Evolutionary conservation across 2,329 filamentous ascomycete genomes (phyloP).

Genomic region (Acephala macrosclerotiorum): DNA sequence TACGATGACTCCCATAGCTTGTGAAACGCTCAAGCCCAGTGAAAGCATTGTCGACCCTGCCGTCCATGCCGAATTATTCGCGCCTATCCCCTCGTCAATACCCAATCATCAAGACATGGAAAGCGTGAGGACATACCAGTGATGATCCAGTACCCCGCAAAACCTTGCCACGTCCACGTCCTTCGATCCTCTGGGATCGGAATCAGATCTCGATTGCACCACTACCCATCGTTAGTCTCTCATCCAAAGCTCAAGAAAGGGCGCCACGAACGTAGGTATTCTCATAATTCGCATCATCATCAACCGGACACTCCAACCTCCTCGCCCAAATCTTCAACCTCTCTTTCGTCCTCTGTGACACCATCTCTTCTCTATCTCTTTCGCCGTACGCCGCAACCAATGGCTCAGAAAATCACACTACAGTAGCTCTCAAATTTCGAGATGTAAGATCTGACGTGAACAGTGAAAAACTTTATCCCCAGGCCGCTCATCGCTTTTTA

Average conservation of each 20-base stretch:
- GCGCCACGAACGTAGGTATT: conserved; percentile 34
- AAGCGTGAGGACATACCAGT: conserved; percentile 30
- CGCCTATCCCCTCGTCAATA: conserved; percentile 27
- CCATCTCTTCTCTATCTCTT: conserved; percentile 32
- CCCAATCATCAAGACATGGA: not conserved
- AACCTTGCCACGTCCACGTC: conserved; percentile 43
- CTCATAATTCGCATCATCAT: conserved; percentile 37
- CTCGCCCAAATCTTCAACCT: conserved; percentile 29
- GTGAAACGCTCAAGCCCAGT: conserved; percentile 42
- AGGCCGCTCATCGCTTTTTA: not conserved
- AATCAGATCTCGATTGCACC: conserved; percentile 37
- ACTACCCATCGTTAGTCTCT: conserved; percentile 23
- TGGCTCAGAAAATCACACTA: not conserved
- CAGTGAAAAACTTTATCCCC: not conserved
- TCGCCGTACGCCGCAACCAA: not conserved
- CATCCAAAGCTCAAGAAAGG: not conserved
- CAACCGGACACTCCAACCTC: conserved; percentile 35
- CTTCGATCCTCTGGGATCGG: conserved; percentile 37
- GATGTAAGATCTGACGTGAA: conserved; percentile 3
- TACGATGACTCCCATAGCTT: conserved; percentile 45
- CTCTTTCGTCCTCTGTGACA: conserved; percentile 30
- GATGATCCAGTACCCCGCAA: conserved; percentile 44
- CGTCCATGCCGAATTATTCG: conserved; percentile 43
- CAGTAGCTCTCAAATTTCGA: not conserved
- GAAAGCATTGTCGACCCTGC: conserved; percentile 40